Evolutionary conservation across 768 basidiomycete species (phyloP), one percentile per base, ranked within the genome.

Genomic region (Lepiota subincarnata): DNA sequence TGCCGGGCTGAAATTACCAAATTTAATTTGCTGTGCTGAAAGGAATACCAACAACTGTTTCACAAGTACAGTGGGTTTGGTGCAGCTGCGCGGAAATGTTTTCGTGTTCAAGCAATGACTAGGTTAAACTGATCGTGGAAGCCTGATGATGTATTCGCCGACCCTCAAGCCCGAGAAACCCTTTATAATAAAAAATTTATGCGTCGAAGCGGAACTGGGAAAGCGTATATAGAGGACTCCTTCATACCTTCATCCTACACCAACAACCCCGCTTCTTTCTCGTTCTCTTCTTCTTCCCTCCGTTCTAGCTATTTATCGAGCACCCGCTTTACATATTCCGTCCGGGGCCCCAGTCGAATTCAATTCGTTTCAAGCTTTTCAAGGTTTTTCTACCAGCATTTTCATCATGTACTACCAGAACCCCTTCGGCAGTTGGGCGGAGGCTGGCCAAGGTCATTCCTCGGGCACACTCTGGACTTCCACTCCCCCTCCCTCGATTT

Each of bases 401-500:
- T 52, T 48, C 35, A 28, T 44, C 38, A 45, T 67, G 65, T 64
- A 62, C 51, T 60, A 64, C 61, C 65, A 67, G 55, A 70, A 77
- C 55, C 76, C 76, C 4, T 78, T 71, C 60, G 66, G 62, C 49
- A 65, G 66, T 60, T 75, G 72, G 72, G 58, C 64, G 22, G 64
- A 68, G 34, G 55, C 57, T 38, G 65, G 62, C 20, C 62, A 67
- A 43, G 62, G 63, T 6, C 60, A 56, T 20, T 68, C 68, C 19
- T 49, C 56, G 16, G 48, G 48, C 34, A 49, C 59, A 7, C 57
- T 57, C 3, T 64, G 60, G 63, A 58, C 61, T 16, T 50, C 53
- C 18, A 31, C 34, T 20, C 61, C 69, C 8, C 61, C 72, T 4
- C 79, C 83, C 43, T 85, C 84, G 43, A 66, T 85, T 53, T 82